Base-by-base conservation (phyloP, 495 filamentous ascomycete genomes). In the Penicillium subrubescens region DNA sequence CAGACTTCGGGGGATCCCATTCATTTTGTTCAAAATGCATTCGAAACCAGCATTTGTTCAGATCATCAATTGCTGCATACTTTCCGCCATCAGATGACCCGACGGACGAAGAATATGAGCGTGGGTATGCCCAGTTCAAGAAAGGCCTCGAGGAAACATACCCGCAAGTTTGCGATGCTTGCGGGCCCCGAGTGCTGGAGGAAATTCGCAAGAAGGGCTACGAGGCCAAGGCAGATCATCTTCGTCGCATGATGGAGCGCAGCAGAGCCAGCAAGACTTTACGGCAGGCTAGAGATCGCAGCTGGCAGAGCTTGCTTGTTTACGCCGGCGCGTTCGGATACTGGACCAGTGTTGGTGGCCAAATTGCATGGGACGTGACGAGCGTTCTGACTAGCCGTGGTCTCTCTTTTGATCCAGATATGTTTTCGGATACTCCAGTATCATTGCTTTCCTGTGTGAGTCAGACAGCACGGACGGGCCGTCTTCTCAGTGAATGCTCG, bases 161-260 rank as follows among this genome's bases (percentile, higher is more conserved):
- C 75, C 93, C 93, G 12, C 92, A 93, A 69, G 87, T 96, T 33
- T 97, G 93, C 80, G 85, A 82, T 56, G 79, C 85, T 19, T 97
- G 93, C 73, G 87, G 89, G 63, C 87, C 88, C 8, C 81, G 73
- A 35, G 92, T 92, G 21, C 82, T 83, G 44, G 73, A 82, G 59
- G 84, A 86, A 62, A 87, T 97, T 25, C 79, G 85, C 37, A 78
- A 86, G 62, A 84, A 92, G 3, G 86, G 82, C 0, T 94, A 94
- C 74, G 88, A 87, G 43, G 92, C 92, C 12, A 91, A 92, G 73
- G 86, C 92, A 23, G 91, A 95, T 72, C 82, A 91, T 67, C 77
- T 95, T 33, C 76, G 90, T 57, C 85, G 88, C 63, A 85, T 90
- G 82, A 86, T 94, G 74, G 86, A 92, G 43, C 82, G 83, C 64